Percentiles rank a stretch among this genome's conserved stretches.
Evolutionary conservation across 2,329 filamentous ascomycete species (phyloP).

Genomic region (Ophiobolus disseminans): DNA sequence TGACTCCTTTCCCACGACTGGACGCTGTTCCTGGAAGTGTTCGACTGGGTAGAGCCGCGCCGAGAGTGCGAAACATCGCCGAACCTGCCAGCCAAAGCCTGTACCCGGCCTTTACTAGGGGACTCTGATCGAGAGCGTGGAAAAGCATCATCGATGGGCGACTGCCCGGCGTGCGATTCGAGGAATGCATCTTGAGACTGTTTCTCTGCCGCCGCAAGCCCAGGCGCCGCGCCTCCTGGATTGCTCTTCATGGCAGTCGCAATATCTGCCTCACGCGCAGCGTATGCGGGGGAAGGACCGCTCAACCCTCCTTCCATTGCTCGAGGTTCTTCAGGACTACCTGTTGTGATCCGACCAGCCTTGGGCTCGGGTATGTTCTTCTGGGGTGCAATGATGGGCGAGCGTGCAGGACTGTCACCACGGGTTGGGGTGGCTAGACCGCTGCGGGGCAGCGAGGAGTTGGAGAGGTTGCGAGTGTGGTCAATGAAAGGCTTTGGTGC

Average conservation of each 20-base stretch:
- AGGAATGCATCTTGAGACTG: slow-evolving; percentile 47
- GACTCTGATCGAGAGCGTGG: slow-evolving; percentile 50
- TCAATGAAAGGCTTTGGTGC: slow-evolving; percentile 46
- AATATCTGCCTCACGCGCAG: slow-evolving; percentile 48
- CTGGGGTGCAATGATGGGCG: slow-evolving; percentile 59
- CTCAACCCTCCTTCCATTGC: slow-evolving; percentile 33
- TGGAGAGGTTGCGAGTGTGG: slow-evolving; percentile 51
- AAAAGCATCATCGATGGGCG: slow-evolving; percentile 36
- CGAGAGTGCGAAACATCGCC: slow-evolving; percentile 55
- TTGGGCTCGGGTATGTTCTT: slow-evolving; percentile 55
- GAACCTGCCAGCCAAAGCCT: slow-evolving; percentile 60
- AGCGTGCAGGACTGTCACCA: slow-evolving; percentile 67
- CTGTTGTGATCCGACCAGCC: slow-evolving; percentile 55
- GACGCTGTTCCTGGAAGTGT: slow-evolving; percentile 50
- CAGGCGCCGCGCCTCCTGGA: slow-evolving; percentile 26
- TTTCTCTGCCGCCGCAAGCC: slow-evolving; percentile 38
- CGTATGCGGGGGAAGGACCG: slow-evolving; percentile 35
- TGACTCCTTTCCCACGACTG: slow-evolving; percentile 50
- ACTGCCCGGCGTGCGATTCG: slow-evolving; percentile 41
- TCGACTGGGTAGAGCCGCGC: slow-evolving; percentile 55
- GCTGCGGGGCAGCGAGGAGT: slow-evolving; percentile 53
- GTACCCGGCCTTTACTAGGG: slow-evolving; percentile 59
- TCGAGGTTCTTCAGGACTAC: slow-evolving; percentile 43
- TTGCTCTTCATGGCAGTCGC: slow-evolving; percentile 36
- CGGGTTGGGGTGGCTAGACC: slow-evolving; percentile 65